Conservation (phyloP, 805 yeast genomes). For the Candida maltosa region DNA sequence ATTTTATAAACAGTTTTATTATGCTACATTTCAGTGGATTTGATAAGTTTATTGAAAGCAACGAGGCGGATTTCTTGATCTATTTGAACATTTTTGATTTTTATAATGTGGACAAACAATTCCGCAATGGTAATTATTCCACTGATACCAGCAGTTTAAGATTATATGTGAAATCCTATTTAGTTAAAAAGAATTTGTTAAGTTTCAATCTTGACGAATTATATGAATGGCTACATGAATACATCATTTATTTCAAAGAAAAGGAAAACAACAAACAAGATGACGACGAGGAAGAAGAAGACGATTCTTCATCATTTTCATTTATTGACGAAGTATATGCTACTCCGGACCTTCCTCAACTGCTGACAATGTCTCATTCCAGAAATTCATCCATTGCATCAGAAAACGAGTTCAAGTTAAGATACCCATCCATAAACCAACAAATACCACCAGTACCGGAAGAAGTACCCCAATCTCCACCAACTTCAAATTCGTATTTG, state of each 20-base stretch:
- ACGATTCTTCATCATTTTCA: slow-evolving; percentile 3
- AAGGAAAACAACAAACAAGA: slow-evolving; percentile 7
- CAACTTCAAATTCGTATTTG: not conserved
- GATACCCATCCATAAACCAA: slow-evolving; percentile 4
- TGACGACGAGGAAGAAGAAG: slow-evolving; percentile 5
- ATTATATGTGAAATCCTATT: slow-evolving; percentile 14
- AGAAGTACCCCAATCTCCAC: not conserved
- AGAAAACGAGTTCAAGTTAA: slow-evolving; percentile 4
- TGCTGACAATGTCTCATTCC: not conserved
- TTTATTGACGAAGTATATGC: not conserved
- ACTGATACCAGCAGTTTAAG: slow-evolving; percentile 15
- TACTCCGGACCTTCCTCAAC: not conserved
- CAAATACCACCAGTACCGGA: slow-evolving; percentile 2
- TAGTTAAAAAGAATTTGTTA: slow-evolving; percentile 25
- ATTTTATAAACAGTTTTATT: slow-evolving; percentile 39
- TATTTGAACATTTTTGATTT: slow-evolving; percentile 41
- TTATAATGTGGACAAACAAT: slow-evolving; percentile 27
- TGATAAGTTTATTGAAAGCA: slow-evolving; percentile 33
- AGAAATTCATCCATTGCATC: not conserved
- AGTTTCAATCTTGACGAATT: slow-evolving; percentile 33
- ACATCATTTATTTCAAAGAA: slow-evolving; percentile 32
- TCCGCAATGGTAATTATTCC: slow-evolving; percentile 16
- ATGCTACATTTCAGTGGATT: slow-evolving; percentile 43
- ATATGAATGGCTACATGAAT: slow-evolving; percentile 36
- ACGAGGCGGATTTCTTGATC: slow-evolving; percentile 37